phyloP scores from a whole-genome alignment of 345 rosid genomes.

The Linum lewisii region DNA sequence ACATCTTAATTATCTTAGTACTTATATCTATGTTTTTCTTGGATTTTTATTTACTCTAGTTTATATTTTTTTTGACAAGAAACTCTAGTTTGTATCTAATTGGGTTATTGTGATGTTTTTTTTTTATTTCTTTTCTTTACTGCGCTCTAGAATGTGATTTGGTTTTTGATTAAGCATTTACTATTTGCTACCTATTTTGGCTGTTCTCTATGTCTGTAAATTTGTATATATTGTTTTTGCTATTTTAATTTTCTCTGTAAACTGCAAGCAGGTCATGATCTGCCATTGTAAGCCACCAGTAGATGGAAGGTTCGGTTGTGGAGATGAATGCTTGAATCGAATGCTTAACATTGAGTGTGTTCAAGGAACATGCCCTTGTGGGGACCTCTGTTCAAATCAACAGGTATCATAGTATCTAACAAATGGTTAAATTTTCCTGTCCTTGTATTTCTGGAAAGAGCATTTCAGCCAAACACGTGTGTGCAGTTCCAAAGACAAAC shows the following conservation, averaged over 20 bases:
- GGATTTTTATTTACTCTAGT: too few species aligned
- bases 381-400: slow-evolving; percentile 88
- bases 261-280: slow-evolving; percentile 70
- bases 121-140: too few species aligned
- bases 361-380: slow-evolving; percentile 87
- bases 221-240: neutral
- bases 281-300: slow-evolving; percentile 73
- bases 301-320: slow-evolving; percentile 65
- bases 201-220: neutral
- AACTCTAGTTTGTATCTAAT: too few species aligned
- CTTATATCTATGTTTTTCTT: too few species aligned
- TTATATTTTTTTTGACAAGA: too few species aligned
- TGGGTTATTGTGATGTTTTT: too few species aligned
- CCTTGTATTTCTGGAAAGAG: neutral
- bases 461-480: slow-evolving; percentile 11
- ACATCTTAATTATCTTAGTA: neutral
- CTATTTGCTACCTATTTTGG: too few species aligned
- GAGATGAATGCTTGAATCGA: slow-evolving; percentile 94
- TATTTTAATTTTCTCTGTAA: neutral
- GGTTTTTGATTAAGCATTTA: too few species aligned
- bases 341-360: slow-evolving; percentile 97
- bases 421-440: neutral
- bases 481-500: slow-evolving; percentile 86
- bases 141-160: too few species aligned
- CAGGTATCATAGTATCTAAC: slow-evolving; percentile 37